phyloP scores from a whole-genome alignment of 2,329 filamentous ascomycete genomes.

The Xylariaceae sp. region DNA sequence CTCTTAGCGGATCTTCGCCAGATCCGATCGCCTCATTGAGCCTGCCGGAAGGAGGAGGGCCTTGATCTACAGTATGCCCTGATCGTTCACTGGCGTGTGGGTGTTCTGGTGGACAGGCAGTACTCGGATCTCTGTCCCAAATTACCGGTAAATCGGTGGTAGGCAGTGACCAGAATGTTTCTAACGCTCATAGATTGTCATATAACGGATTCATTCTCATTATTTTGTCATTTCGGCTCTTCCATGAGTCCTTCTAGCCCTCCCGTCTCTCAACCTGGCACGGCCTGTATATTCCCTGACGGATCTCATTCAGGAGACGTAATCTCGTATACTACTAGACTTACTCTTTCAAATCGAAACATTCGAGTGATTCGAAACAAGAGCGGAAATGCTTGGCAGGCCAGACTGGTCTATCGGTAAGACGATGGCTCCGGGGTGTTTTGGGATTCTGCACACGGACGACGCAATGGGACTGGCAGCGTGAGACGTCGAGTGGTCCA shows the following conservation, averaged over 20 bases:
- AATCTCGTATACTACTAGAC: not conserved
- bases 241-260: not conserved
- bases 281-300: too few species aligned
- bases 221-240: not conserved
- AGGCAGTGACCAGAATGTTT: not conserved
- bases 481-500: not conserved
- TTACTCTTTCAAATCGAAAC: not conserved
- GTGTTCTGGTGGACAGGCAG: not conserved
- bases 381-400: not conserved
- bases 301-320: not conserved
- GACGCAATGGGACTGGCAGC: not conserved
- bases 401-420: not conserved
- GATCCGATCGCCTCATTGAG: too few species aligned
- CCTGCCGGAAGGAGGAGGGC: too few species aligned
- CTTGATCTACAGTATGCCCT: too few species aligned
- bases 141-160: not conserved
- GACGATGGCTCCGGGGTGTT: not conserved
- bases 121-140: not conserved
- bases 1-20: too few species aligned
- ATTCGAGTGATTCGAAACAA: not conserved
- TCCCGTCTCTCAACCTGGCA: not conserved
- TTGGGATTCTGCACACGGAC: not conserved
- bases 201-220: not conserved
- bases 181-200: not conserved
- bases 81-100: too few species aligned